Conservation (phyloP, 306 rosid genomes). For the Cicer judaicum region DNA sequence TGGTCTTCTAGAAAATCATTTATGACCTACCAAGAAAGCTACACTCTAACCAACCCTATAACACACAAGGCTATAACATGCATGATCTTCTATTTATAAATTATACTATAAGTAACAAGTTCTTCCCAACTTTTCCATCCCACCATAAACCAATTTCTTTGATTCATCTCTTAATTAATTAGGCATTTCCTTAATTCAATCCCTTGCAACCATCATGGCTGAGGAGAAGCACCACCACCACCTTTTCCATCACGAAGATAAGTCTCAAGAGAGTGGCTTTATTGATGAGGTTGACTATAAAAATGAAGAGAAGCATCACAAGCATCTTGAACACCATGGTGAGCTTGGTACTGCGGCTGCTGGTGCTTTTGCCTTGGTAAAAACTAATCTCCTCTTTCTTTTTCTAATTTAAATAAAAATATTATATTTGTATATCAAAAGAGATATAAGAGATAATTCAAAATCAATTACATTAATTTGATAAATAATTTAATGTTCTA, state of each 20-base stretch:
- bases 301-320: constrained; percentile 81
- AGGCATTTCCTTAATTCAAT: not conserved
- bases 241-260: constrained; percentile 55
- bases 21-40: constrained; percentile 40
- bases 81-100: constrained; percentile 23
- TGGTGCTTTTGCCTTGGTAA: constrained; percentile 79
- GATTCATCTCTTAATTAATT: not conserved
- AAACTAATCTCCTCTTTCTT: not conserved
- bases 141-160: not conserved
- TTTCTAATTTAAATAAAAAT: too few species aligned
- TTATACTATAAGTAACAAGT: constrained; percentile 41
- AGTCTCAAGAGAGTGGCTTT: not conserved
- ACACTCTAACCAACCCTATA: constrained; percentile 10
- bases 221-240: constrained; percentile 64
- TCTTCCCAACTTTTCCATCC: constrained; percentile 30
- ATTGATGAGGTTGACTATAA: constrained; percentile 54
- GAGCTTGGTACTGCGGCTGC: constrained; percentile 63
- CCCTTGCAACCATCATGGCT: constrained; percentile 51
- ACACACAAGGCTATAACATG: not conserved
- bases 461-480: too few species aligned
- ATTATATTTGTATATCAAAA: too few species aligned
- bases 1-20: constrained; percentile 2
- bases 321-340: constrained; percentile 64
- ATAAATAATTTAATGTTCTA: too few species aligned
- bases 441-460: too few species aligned